Base-by-base conservation (phyloP, 2,329 filamentous ascomycete species). In the Paraphoma chrysanthemicola region DNA sequence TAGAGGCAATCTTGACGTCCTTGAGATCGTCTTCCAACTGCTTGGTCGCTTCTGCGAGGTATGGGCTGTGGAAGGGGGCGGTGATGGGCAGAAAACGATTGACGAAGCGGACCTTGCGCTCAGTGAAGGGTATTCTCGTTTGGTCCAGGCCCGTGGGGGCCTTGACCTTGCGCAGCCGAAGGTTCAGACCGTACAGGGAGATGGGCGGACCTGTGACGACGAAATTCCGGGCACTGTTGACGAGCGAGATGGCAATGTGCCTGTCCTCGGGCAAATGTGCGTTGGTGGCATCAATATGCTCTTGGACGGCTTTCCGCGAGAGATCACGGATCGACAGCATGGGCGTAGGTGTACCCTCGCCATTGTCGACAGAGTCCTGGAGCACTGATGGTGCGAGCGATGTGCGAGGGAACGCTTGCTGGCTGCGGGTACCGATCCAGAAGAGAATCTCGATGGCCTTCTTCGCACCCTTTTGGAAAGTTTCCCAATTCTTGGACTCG, bases 281-380 rank as follows among this genome's bases (percentile, higher is more conserved):
- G 79, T 99, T 99, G 64, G 95, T 99, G 12, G 90, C 91, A 79
- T 98, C 90, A 67, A 99, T 96, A 80, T 98, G 94, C 78, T 94
- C 93, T 79, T 99, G 93, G 11, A 99, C 92, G 66, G 96, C 91
- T 43, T 89, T 86, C 70, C 90, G 87, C 0, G 94, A 90, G 29
- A 99, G 86, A 73, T 99, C 95, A 48, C 95, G 92, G 65, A 99
- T 96, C 71, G 95, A 98, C 65, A 99, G 82, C 95, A 99, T 99
- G 42, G 95, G 96, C 1, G 95, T 98, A 1, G 96, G 95, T 6
- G 85, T 86, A n/a, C 96, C 96, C 80, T 99, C 95, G 50, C 95
- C 94, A 76, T 95, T 89, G 74, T 97, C 94, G 64, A 92, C 85
- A 1, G 95, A 97, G 79, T 99, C 95, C 74, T 94, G 92, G 51